Evolutionary conservation across 257 asterid species (phyloP).

Genomic region (Thymus mandschuricus): DNA sequence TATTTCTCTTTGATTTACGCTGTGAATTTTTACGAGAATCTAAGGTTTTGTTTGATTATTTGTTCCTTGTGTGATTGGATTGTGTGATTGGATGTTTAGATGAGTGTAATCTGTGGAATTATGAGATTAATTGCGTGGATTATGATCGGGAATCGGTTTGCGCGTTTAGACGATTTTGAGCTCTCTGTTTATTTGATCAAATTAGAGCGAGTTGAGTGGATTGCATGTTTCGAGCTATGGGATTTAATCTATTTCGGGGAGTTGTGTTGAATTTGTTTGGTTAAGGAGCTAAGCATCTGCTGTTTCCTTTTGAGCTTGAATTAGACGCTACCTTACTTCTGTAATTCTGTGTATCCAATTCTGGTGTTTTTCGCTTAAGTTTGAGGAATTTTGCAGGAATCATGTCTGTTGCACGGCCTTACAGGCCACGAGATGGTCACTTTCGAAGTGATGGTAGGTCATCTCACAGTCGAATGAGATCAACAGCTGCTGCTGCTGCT

Average conservation of each 20-base stretch:
- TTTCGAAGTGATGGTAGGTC: conserved; percentile 48
- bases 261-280: conserved; percentile 9
- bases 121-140: background rate
- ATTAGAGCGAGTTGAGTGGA: conserved; percentile 3
- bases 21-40: background rate
- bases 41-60: background rate
- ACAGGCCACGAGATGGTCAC: conserved; percentile 51
- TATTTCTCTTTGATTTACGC: conserved; percentile 6
- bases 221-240: conserved; percentile 12
- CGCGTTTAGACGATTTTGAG: conserved; percentile 13
- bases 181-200: conserved; percentile 15
- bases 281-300: conserved; percentile 4
- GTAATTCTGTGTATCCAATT: conserved; percentile 3
- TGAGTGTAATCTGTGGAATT: conserved; percentile 1
- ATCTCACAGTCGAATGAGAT: conserved; percentile 47
- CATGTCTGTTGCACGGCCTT: conserved; percentile 69
- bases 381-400: conserved; percentile 44
- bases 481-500: conserved; percentile 36
- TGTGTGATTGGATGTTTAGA: background rate
- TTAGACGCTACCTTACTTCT: background rate
- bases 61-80: background rate
- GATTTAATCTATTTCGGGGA: background rate
- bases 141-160: background rate
- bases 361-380: conserved; percentile 14
- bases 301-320: conserved; percentile 12